These are phyloP conservation scores for Globisporangium okanoganense DNA, from an alignment of 352 stramenopile genomes.

Conservation along the genomic window DNA sequence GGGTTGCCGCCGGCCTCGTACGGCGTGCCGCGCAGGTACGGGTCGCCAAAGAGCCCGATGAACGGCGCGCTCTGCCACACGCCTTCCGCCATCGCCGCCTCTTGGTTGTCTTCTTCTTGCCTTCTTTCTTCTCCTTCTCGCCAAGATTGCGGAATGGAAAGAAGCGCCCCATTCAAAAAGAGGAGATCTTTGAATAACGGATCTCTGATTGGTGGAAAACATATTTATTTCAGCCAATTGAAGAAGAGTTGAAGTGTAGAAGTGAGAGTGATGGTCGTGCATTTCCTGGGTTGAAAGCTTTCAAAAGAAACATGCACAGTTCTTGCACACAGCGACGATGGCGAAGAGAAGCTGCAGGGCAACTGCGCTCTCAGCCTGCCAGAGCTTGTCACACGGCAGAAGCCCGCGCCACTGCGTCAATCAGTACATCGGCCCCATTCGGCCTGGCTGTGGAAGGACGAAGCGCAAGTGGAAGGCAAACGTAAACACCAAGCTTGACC, in stretches of 20 bases:
- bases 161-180: not conserved
- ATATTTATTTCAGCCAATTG: constrained; percentile 1
- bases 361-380: too few relatives aligned
- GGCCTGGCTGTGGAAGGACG: too few relatives aligned
- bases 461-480: too few relatives aligned
- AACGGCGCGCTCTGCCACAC: constrained; percentile 68
- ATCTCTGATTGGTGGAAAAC: not conserved
- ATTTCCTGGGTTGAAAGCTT: not conserved
- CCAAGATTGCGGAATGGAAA: not conserved
- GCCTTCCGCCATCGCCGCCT: constrained; percentile 22
- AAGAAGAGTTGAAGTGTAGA: not conserved
- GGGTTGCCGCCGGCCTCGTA: constrained; percentile 73
- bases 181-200: not conserved
- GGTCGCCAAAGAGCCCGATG: constrained; percentile 76
- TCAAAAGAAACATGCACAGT: not conserved
- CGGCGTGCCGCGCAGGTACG: constrained; percentile 70
- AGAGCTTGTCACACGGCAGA: too few relatives aligned
- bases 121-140: not conserved
- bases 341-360: too few relatives aligned
- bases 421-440: too few relatives aligned
- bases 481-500: too few relatives aligned
- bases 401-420: too few relatives aligned
- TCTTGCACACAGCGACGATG: too few relatives aligned
- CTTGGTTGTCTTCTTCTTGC: not conserved
- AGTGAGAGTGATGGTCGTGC: constrained; percentile 4